These are phyloP conservation scores for Coemansia sp. DNA, from an alignment of 192 early-diverging fungal species.

Conservation along the genomic window DNA sequence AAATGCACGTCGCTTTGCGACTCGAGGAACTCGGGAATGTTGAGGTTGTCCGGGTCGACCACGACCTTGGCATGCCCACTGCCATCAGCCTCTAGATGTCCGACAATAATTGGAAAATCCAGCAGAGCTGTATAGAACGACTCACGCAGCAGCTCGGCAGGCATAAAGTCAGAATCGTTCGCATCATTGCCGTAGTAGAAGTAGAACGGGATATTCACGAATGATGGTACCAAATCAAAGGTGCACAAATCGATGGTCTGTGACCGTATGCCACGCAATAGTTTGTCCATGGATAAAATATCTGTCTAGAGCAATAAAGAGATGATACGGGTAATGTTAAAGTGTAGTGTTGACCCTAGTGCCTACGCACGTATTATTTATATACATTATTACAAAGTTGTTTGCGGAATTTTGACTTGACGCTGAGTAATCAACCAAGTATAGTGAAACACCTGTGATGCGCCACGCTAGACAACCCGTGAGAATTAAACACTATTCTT, in stretches of 20 bases:
- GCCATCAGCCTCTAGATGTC: neutral
- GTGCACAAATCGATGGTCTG: slow-evolving; percentile 13
- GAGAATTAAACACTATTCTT: too few relatives aligned
- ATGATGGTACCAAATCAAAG: slow-evolving; percentile 14
- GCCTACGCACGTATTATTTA: too few relatives aligned
- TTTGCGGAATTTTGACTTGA: too few relatives aligned
- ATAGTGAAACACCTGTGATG: too few relatives aligned
- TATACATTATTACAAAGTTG: too few relatives aligned
- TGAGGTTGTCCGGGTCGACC: slow-evolving; percentile 17
- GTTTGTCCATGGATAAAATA: neutral
- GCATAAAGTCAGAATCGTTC: slow-evolving; percentile 24
- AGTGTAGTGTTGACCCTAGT: too few relatives aligned
- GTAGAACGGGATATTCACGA: slow-evolving; percentile 15
- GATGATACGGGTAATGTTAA: too few relatives aligned
- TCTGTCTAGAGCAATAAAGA: too few relatives aligned
- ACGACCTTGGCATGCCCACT: slow-evolving; percentile 1
- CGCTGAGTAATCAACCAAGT: too few relatives aligned
- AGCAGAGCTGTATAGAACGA: slow-evolving; percentile 22
- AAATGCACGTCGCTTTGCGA: slow-evolving; percentile 14
- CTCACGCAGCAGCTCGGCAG: slow-evolving; percentile 1
- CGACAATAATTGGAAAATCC: slow-evolving; percentile 33
- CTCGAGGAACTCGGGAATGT: slow-evolving; percentile 32
- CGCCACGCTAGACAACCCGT: too few relatives aligned
- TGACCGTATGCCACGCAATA: neutral
- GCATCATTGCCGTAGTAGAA: slow-evolving; percentile 21